Evolutionary conservation across 2,329 filamentous ascomycete species (phyloP).

Genomic region (Cytospora leucostoma): DNA sequence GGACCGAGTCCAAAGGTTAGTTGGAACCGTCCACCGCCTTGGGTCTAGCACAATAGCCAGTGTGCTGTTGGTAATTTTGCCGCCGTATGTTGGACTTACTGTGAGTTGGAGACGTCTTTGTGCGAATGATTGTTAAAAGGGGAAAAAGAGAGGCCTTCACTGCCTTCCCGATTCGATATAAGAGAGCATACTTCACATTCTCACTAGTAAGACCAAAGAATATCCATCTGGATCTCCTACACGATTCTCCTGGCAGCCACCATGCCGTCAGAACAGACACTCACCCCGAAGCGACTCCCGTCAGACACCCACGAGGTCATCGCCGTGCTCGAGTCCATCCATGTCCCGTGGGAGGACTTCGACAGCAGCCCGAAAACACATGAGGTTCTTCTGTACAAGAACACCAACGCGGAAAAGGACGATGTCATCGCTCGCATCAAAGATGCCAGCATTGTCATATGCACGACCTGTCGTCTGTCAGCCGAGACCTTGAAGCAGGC

Average conservation of each 20-base stretch:
- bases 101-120: no score
- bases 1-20: not conserved
- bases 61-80: not conserved
- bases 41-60: not conserved
- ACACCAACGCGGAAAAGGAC: conserved; percentile 15
- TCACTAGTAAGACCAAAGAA: no score
- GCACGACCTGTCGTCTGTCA: conserved; percentile 31
- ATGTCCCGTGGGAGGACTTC: conserved; percentile 23
- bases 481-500: conserved; percentile 28
- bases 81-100: not conserved
- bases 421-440: conserved; percentile 29
- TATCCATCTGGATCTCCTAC: no score
- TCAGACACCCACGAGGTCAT: conserved; percentile 26
- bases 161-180: no score
- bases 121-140: no score
- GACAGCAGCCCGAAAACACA: conserved; percentile 15
- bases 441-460: conserved; percentile 34
- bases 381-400: conserved; percentile 23
- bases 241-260: not conserved
- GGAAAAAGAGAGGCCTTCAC: no score
- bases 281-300: conserved; percentile 17
- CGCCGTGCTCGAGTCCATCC: conserved; percentile 22
- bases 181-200: no score
- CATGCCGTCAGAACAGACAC: conserved; percentile 17
- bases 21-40: not conserved